Conservation (phyloP, 495 filamentous ascomycete genomes). For the Aspergillus panamensis region DNA sequence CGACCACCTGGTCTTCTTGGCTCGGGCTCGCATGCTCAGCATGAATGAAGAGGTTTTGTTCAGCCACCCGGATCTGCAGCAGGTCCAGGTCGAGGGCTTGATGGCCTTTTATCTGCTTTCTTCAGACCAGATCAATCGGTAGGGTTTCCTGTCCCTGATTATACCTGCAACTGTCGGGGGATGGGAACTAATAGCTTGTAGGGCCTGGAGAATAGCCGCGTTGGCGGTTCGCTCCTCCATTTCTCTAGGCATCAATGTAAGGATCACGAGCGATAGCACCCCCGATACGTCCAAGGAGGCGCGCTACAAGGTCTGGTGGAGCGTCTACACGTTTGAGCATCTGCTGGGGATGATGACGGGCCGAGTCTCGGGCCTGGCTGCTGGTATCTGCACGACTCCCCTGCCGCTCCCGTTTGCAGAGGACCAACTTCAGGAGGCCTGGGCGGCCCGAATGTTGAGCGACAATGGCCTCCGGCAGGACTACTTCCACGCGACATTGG, state of each 20-base stretch:
- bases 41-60: slow-evolving; percentile 45
- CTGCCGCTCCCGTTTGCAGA: slow-evolving; percentile 50
- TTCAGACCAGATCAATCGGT: slow-evolving; percentile 57
- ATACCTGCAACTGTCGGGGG: no score
- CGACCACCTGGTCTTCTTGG: slow-evolving; percentile 48
- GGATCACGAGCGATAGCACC: slow-evolving; percentile 50
- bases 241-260: slow-evolving; percentile 59
- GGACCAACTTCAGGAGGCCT: slow-evolving; percentile 37
- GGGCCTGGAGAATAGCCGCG: slow-evolving; percentile 54
- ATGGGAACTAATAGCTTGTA: no score
- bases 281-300: slow-evolving; percentile 46
- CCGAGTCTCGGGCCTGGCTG: slow-evolving; percentile 52
- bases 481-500: not conserved
- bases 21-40: slow-evolving; percentile 54
- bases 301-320: slow-evolving; percentile 47
- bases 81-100: slow-evolving; percentile 57
- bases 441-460: slow-evolving; percentile 28
- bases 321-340: slow-evolving; percentile 56
- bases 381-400: slow-evolving; percentile 54
- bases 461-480: slow-evolving; percentile 26
- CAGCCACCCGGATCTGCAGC: slow-evolving; percentile 55
- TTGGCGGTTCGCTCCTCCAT: slow-evolving; percentile 57
- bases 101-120: slow-evolving; percentile 58
- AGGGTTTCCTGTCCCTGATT: not conserved
- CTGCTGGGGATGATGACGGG: slow-evolving; percentile 57